Evolutionary conservation across 2,329 filamentous ascomycete species (phyloP), one percentile per base, ranked within the genome.

Genomic region (Pseudogymnoascus sp.): DNA sequence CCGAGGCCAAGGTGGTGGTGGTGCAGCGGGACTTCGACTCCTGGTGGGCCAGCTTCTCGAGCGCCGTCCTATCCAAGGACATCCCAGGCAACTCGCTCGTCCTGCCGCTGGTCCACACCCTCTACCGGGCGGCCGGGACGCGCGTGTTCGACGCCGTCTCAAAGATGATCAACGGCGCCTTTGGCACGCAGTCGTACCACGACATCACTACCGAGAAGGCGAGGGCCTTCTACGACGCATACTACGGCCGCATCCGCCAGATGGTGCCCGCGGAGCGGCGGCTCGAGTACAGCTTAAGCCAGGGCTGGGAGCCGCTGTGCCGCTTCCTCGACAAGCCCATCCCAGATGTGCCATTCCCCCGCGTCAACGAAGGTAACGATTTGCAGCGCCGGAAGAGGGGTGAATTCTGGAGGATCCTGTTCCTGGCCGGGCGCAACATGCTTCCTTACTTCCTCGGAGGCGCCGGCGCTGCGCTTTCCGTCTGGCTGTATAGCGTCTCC

Each of bases 241-340:
- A 63, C n/a, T 47, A 61, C 38, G 57, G 41, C 2, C 57, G 37
- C 33, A 62, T 63, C 4, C 18, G 62, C 20, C 15, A 60, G n/a
- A 11, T 66, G 20, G 62, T 65, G 7, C 62, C 62, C 1, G 14
- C 28, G 11, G 65, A 66, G 47, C 33, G 47, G 14, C 38, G 63
- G 18, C 58, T 66, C 11, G 65, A 65, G 18, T 67, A 57, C 25
- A 41, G 61, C 39, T 35, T 66, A 12, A 59, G 41, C 6, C 28
- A 65, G 22, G 65, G 66, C 11, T 68, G 64, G 66, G 64, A 57
- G 22, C 62, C 64, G 14, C 58, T 68, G 1, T 68, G 67, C 60
- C 60, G 61, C 36, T 67, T 67, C 37, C 47, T 67, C 30, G 59
- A 59, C 11, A 64, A 66, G 30, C 22, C 50, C 7, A 47, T 65